phyloP scores from a whole-genome alignment of 352 stramenopile genomes.

The Hyaloperonospora arabidopsidis region DNA sequence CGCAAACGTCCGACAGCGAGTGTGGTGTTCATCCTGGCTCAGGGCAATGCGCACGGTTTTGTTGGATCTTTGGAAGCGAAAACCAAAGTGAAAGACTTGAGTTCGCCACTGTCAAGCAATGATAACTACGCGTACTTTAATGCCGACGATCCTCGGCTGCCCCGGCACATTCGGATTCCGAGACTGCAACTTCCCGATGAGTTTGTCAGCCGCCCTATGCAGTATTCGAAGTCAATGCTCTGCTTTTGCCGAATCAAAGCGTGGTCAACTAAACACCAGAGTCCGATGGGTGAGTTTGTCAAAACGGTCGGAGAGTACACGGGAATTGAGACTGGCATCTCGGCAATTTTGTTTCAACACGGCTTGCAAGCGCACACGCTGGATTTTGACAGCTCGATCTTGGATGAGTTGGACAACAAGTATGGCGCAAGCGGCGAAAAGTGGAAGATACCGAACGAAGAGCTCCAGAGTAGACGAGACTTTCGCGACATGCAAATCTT shows the following conservation, averaged over 20 bases:
- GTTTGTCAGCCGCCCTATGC: constrained; percentile 46
- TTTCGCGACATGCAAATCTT: constrained; percentile 90
- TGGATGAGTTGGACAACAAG: constrained; percentile 63
- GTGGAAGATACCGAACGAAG: constrained; percentile 70
- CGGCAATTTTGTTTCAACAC: constrained; percentile 86
- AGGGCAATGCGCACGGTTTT: constrained; percentile 52
- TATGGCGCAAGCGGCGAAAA: constrained; percentile 66
- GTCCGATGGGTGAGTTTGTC: constrained; percentile 65
- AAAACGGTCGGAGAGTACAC: constrained; percentile 71
- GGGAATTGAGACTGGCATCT: constrained; percentile 86
- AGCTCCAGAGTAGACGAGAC: constrained; percentile 82
- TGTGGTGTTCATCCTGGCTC: constrained; percentile 59
- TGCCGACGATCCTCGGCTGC: constrained; percentile 54
- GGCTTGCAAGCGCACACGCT: constrained; percentile 73
- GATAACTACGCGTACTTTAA: constrained; percentile 71
- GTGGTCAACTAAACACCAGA: constrained; percentile 51
- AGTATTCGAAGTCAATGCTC: constrained; percentile 65
- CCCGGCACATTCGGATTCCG: constrained; percentile 62
- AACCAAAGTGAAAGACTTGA: constrained; percentile 30
- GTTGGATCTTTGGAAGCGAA: constrained; percentile 56
- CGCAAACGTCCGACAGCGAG: constrained; percentile 47
- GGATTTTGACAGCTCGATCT: constrained; percentile 57
- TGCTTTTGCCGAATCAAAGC: constrained; percentile 65
- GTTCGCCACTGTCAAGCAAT: constrained; percentile 30
- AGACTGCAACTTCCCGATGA: constrained; percentile 57